Evolutionary conservation across 2,329 filamentous ascomycete species (phyloP).

Genomic region (Sarocladiaceae sp.): DNA sequence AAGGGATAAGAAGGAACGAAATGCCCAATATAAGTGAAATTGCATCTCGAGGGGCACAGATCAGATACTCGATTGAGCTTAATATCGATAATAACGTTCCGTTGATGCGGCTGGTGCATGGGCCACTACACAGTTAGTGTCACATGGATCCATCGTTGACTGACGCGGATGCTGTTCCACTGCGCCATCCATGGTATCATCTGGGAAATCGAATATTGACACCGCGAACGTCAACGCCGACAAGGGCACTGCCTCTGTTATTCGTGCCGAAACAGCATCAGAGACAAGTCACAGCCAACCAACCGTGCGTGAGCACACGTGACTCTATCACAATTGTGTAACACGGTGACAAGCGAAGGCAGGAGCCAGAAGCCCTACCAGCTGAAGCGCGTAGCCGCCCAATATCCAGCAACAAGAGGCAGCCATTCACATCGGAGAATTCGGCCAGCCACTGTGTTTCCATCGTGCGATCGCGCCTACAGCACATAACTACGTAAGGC

Average conservation of each 20-base stretch:
- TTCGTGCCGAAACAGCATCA: not conserved
- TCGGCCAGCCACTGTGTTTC: not conserved
- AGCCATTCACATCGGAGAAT: not conserved
- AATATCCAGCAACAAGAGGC: not conserved
- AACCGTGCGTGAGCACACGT: not conserved
- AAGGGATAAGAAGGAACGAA: not conserved
- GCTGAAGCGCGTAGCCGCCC: not conserved
- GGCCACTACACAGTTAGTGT: no score
- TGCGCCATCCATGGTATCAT: no score
- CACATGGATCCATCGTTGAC: no score
- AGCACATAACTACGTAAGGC: not conserved
- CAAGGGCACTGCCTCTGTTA: not conserved
- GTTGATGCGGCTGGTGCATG: no score
- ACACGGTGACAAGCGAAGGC: not conserved
- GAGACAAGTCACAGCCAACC: not conserved
- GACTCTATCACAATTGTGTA: not conserved
- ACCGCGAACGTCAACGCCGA: no score
- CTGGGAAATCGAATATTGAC: no score
- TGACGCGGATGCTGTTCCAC: no score
- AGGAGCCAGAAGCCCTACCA: not conserved
- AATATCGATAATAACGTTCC: not conserved
- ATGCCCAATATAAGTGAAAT: no score
- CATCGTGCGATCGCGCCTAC: not conserved
- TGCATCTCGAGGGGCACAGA: not conserved
- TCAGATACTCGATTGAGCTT: not conserved